Evolutionary conservation across 768 basidiomycete genomes (phyloP).

Genomic region (Omphalotus guepiniiformis): DNA sequence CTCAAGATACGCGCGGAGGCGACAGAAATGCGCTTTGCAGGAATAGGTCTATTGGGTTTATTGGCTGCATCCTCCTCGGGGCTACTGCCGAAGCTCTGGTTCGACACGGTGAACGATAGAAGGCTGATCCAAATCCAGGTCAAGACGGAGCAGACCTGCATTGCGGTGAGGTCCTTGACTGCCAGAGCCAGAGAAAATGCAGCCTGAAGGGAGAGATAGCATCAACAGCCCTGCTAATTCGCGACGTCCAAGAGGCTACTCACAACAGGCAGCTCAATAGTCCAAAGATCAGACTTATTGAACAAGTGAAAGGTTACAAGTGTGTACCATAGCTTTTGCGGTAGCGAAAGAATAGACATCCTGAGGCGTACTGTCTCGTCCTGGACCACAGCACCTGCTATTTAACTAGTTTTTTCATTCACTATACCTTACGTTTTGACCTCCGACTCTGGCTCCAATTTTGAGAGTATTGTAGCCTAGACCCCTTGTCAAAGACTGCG

Average conservation of each 20-base stretch:
- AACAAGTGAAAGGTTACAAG: constrained; percentile 1
- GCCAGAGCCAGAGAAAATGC: neutral
- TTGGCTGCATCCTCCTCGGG: constrained; percentile 28
- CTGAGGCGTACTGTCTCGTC: too few relatives aligned
- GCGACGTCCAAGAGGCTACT: too few relatives aligned
- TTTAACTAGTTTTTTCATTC: too few relatives aligned
- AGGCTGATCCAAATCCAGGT: constrained; percentile 37
- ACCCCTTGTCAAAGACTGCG: too few relatives aligned
- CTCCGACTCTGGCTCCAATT: too few relatives aligned
- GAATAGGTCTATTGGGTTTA: constrained; percentile 31
- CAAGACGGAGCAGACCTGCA: constrained; percentile 15
- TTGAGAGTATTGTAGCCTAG: too few relatives aligned
- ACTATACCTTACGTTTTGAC: too few relatives aligned
- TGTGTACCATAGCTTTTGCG: too few relatives aligned
- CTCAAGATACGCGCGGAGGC: constrained; percentile 19
- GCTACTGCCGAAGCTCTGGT: constrained; percentile 27
- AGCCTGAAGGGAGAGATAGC: neutral
- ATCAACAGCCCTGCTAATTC: too few relatives aligned
- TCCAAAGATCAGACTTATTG: constrained; percentile 5
- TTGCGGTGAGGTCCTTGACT: neutral
- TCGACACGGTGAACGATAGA: constrained; percentile 33
- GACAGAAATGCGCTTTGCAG: constrained; percentile 25
- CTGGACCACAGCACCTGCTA: too few relatives aligned
- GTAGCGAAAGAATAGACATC: too few relatives aligned
- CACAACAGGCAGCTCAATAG: constrained; percentile 2